Percentiles rank a stretch among this genome's conserved stretches.
phyloP scores from a whole-genome alignment of 805 yeast genomes.

The Wickerhamomyces rabaulensis region DNA sequence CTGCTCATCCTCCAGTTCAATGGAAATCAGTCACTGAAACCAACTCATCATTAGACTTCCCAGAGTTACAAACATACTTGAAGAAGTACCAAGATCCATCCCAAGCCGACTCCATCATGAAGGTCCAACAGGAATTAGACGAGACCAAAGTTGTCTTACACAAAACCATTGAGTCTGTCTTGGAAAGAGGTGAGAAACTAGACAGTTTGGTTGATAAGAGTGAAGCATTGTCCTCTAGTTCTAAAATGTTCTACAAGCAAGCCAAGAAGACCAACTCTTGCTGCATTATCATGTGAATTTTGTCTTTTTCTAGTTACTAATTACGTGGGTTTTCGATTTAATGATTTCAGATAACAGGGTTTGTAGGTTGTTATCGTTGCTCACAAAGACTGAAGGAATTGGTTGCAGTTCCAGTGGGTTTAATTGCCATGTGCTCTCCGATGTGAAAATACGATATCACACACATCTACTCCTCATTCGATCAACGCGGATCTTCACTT shows the following conservation, averaged over 20 bases:
- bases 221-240: slow-evolving; percentile 81
- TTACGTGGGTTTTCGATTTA: not conserved
- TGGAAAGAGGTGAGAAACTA: slow-evolving; percentile 94
- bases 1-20: slow-evolving; percentile 69
- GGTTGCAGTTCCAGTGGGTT: no score
- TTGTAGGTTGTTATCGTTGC: not conserved
- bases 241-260: slow-evolving; percentile 93
- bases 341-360: not conserved
- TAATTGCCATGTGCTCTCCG: no score
- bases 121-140: slow-evolving; percentile 95
- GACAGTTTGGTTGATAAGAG: slow-evolving; percentile 94
- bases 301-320: not conserved
- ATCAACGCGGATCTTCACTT: no score
- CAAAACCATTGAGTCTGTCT: slow-evolving; percentile 89
- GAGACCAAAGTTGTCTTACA: slow-evolving; percentile 96
- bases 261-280: slow-evolving; percentile 94
- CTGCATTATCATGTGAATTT: slow-evolving; percentile 61
- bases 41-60: slow-evolving; percentile 42
- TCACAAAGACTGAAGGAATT: no score
- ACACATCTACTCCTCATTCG: no score
- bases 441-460: no score
- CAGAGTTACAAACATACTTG: slow-evolving; percentile 63
- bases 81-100: slow-evolving; percentile 91
- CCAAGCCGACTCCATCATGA: slow-evolving; percentile 95
- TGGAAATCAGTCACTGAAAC: slow-evolving; percentile 55